Evolutionary conservation across 257 asterid genomes (phyloP).

Genomic region (Knoxia roxburghii): DNA sequence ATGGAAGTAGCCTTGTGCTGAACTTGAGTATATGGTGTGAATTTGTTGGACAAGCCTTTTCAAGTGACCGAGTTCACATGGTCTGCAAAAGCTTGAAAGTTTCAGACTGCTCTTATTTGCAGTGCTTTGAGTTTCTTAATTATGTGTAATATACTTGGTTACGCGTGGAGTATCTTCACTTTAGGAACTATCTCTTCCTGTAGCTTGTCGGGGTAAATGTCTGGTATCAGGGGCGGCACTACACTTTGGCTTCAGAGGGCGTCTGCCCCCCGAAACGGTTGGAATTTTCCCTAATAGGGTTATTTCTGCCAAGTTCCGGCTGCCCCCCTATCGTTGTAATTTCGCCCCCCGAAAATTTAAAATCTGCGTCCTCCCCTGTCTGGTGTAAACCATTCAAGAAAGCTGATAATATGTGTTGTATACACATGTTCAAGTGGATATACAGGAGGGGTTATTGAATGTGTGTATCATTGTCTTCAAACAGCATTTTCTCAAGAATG

Average conservation of each 20-base stretch:
- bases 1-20: neutral
- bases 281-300: too few relatives aligned
- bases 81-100: neutral
- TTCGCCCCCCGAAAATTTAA: too few relatives aligned
- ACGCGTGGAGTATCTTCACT: neutral
- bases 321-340: too few relatives aligned
- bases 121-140: neutral
- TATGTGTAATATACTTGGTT: neutral
- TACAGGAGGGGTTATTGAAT: too few relatives aligned
- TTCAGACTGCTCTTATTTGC: neutral
- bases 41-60: neutral
- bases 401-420: too few relatives aligned
- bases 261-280: too few relatives aligned
- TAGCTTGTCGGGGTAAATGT: neutral
- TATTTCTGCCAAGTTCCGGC: too few relatives aligned
- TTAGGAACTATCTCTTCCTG: neutral
- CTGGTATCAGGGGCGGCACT: too few relatives aligned
- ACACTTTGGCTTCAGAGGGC: too few relatives aligned
- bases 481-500: neutral
- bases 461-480: neutral
- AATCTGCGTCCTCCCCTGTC: too few relatives aligned
- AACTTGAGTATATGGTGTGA: neutral
- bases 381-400: neutral
- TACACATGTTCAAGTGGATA: too few relatives aligned
- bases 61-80: neutral